phyloP scores from a whole-genome alignment of 208 protist species.

The Trypanosoma vivax region DNA sequence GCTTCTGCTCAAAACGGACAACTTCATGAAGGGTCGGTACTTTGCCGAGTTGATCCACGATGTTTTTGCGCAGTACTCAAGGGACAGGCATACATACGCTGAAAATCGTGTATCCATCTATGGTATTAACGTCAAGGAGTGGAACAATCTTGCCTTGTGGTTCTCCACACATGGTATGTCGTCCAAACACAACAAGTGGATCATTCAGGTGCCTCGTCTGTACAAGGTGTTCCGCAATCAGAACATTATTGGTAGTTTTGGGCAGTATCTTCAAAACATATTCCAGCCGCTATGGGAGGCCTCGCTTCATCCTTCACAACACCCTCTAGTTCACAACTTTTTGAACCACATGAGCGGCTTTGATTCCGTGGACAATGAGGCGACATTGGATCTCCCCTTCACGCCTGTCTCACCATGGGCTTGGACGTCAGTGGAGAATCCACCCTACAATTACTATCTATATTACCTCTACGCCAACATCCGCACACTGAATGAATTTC shows the following conservation, averaged over 20 bases:
- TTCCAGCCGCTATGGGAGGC: conserved; percentile 99
- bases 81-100: conserved; percentile 94
- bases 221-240: conserved; percentile 91
- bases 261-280: conserved; percentile 96
- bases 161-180: conserved; percentile 93
- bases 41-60: conserved; percentile 96
- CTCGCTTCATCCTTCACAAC: conserved; percentile 90
- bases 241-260: conserved; percentile 91
- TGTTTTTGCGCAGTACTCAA: conserved; percentile 93
- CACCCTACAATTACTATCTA: conserved; percentile 98
- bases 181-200: conserved; percentile 96
- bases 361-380: conserved; percentile 99
- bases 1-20: conserved; percentile 98
- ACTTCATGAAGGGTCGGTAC: conserved; percentile 96
- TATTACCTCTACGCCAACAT: conserved; percentile 99
- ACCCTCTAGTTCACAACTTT: conserved; percentile 96
- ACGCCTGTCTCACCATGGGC: conserved; percentile 78
- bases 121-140: conserved; percentile 92
- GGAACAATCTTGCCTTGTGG: conserved; percentile 95
- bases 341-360: conserved; percentile 96
- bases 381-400: conserved; percentile 88
- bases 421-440: conserved; percentile 95
- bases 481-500: conserved; percentile 94
- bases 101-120: conserved; percentile 92
- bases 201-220: conserved; percentile 96